Conservation (phyloP, 1,284 basidiomycete genomes). For the Cutaneotrichosporon cutaneum region DNA sequence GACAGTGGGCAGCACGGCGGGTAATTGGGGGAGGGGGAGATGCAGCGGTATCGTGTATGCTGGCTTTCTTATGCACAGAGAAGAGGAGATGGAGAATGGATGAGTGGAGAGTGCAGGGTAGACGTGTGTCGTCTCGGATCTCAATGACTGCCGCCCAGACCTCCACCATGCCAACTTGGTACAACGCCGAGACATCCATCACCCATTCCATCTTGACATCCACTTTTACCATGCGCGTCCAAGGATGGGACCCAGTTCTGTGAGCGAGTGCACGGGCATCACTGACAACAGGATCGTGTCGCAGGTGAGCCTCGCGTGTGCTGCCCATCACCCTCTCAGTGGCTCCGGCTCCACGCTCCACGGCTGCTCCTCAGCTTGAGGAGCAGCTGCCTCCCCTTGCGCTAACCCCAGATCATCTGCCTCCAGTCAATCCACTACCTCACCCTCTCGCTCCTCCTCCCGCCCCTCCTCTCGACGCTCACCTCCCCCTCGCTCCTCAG, state of each 20-base stretch:
- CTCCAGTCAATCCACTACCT: slow-evolving; percentile 92
- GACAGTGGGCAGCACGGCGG: no score
- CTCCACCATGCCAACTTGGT: slow-evolving; percentile 6
- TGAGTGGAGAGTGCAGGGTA: no score
- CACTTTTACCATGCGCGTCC: slow-evolving; percentile 40
- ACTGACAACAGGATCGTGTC: slow-evolving; percentile 49
- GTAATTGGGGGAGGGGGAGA: no score
- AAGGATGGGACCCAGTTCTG: slow-evolving; percentile 55
- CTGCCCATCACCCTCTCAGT: background rate
- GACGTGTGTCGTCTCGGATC: no score
- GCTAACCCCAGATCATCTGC: slow-evolving; percentile 69
- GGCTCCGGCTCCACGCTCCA: background rate
- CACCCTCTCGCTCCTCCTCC: slow-evolving; percentile 76
- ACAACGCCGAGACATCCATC: background rate
- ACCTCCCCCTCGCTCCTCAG: slow-evolving; percentile 70
- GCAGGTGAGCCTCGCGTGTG: slow-evolving; percentile 37
- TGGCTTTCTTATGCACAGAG: no score
- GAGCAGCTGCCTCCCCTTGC: no score
- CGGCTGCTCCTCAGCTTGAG: no score
- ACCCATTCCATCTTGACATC: background rate
- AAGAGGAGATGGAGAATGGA: no score
- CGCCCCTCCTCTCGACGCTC: slow-evolving; percentile 71
- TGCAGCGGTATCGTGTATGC: no score
- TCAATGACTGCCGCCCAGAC: background rate
- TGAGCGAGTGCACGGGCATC: slow-evolving; percentile 25